Percentiles rank a stretch among this genome's conserved stretches.
phyloP scores from a whole-genome alignment of 2,329 filamentous ascomycete species.

The Basipetospora sp. region DNA sequence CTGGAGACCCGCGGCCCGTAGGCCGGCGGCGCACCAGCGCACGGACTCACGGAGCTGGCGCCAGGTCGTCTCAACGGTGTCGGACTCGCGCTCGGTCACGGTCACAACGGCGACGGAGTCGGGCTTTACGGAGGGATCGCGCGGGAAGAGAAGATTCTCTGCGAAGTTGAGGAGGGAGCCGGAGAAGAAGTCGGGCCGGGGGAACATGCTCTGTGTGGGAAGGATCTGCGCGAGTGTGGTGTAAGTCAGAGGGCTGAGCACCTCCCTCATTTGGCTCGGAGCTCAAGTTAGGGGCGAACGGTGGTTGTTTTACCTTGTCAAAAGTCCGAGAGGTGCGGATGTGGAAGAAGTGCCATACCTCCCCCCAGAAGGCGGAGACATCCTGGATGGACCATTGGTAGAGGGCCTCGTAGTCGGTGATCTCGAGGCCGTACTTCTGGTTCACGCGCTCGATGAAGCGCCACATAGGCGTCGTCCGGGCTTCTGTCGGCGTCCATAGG shows the following conservation, averaged over 20 bases:
- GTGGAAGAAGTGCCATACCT: slow-evolving; percentile 71
- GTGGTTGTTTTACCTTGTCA: slow-evolving; percentile 31
- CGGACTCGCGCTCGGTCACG: slow-evolving; percentile 55
- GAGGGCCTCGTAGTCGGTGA: slow-evolving; percentile 58
- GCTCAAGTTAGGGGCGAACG: too few species aligned
- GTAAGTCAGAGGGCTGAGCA: too few species aligned
- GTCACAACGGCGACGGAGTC: slow-evolving; percentile 52
- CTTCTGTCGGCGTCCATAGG: slow-evolving; percentile 59
- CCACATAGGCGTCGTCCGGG: slow-evolving; percentile 54
- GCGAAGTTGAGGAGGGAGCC: slow-evolving; percentile 77
- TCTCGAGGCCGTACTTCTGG: slow-evolving; percentile 45
- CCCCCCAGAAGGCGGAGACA: slow-evolving; percentile 65
- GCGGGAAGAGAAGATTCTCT: slow-evolving; percentile 80
- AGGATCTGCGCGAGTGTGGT: slow-evolving; percentile 41
- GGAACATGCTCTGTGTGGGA: slow-evolving; percentile 60
- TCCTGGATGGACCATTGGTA: slow-evolving; percentile 75
- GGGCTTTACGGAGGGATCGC: slow-evolving; percentile 17
- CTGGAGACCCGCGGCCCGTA: slow-evolving; percentile 50
- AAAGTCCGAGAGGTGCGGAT: slow-evolving; percentile 54
- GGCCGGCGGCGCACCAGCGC: slow-evolving; percentile 53
- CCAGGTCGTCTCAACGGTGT: slow-evolving; percentile 52
- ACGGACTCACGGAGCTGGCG: slow-evolving; percentile 65
- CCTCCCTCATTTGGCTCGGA: too few species aligned
- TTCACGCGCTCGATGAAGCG: slow-evolving; percentile 57
- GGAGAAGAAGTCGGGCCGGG: slow-evolving; percentile 72